Conservation (phyloP, 2,329 filamentous ascomycete species). For the Claviceps cyperi region DNA sequence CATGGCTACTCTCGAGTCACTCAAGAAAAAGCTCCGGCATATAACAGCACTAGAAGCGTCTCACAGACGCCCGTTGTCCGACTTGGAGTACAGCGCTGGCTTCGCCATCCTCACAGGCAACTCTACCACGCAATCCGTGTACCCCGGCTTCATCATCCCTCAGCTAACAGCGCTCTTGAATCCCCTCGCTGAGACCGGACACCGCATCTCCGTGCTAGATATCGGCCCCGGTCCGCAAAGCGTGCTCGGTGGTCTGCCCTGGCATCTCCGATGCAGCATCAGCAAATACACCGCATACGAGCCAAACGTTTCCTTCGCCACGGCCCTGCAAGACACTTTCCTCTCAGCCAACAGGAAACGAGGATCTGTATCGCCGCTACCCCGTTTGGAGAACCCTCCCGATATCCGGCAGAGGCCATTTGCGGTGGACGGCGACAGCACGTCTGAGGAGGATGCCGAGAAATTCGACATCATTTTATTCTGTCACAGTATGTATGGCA, state of each 20-base stretch:
- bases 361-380: neutral
- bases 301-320: neutral
- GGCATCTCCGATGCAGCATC: slow-evolving; percentile 20
- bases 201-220: slow-evolving; percentile 38
- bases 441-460: slow-evolving; percentile 10
- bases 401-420: neutral
- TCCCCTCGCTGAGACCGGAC: slow-evolving; percentile 26
- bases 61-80: slow-evolving; percentile 23
- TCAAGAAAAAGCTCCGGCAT: neutral
- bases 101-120: slow-evolving; percentile 28
- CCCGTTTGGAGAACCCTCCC: neutral
- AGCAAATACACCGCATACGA: neutral
- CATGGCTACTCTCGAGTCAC: neutral
- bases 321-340: neutral
- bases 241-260: slow-evolving; percentile 35
- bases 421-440: neutral
- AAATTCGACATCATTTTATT: slow-evolving; percentile 43
- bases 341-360: neutral
- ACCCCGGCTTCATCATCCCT: neutral
- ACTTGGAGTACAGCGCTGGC: slow-evolving; percentile 33
- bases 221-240: slow-evolving; percentile 44
- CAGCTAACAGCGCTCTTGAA: neutral
- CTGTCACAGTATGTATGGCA: slow-evolving; percentile 50
- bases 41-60: slow-evolving; percentile 7
- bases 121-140: slow-evolving; percentile 14